These are phyloP conservation scores for Solanum lycopersicoides DNA, from an alignment of 257 asterid genomes.

Conservation along the genomic window DNA sequence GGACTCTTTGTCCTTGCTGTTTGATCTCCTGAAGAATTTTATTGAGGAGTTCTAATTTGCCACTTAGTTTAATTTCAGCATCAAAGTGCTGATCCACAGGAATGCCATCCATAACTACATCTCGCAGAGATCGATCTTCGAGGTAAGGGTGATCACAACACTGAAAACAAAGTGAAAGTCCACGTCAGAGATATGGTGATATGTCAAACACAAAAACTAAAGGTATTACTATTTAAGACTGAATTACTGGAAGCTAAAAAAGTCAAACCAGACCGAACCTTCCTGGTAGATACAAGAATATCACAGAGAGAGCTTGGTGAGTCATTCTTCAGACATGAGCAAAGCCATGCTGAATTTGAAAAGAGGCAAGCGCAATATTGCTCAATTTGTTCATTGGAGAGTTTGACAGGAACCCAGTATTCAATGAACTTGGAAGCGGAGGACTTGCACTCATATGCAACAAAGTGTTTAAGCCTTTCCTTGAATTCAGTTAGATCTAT, in stretches of 20 bases:
- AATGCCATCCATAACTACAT: constrained; percentile 22
- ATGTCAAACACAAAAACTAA: not conserved
- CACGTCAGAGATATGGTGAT: constrained; percentile 1
- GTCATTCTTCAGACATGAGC: constrained; percentile 19
- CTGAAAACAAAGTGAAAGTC: constrained; percentile 17
- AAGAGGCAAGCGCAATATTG: constrained; percentile 46
- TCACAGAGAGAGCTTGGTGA: constrained; percentile 14
- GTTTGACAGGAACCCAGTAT: constrained; percentile 69
- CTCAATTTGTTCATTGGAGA: constrained; percentile 48
- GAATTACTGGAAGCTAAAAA: not conserved
- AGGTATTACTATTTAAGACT: not conserved
- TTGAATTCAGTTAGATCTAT: constrained; percentile 9
- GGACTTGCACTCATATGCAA: constrained; percentile 19
- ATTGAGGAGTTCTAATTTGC: constrained; percentile 48
- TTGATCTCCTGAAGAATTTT: constrained; percentile 41
- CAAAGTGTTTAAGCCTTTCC: constrained; percentile 2
- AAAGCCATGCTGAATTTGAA: constrained; percentile 31
- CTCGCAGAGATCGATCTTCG: constrained; percentile 30
- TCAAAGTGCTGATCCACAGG: constrained; percentile 30
- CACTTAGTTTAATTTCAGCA: constrained; percentile 48
- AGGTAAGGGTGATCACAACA: constrained; percentile 73
- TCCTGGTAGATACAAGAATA: constrained; percentile 30
- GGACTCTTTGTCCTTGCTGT: constrained; percentile 41
- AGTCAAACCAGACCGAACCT: constrained; percentile 21
- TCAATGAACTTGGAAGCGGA: constrained; percentile 25